Evolutionary conservation across 176 grass and related monocot genomes (phyloP), one percentile per base, ranked within the genome.

Genomic region (Eragrostis curvula): DNA sequence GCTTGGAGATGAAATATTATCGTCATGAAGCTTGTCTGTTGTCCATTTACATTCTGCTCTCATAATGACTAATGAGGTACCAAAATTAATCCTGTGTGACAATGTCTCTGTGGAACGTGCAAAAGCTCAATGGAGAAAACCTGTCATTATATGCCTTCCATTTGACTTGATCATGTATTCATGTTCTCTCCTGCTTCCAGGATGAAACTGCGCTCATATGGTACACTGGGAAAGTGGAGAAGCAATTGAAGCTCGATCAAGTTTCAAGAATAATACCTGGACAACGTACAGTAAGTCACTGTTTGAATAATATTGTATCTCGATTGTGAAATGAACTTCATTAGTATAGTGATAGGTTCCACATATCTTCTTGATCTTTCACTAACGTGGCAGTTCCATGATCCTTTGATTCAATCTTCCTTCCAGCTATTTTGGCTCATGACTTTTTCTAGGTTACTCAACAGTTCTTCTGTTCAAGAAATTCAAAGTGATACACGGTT

Each of bases 191-290:
- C 48, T 52, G 52, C 79, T 79, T 67, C 47, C 67, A 95, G 89
- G 89, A 95, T 78, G 89, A 95, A 74, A 74, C 78, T 69, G 24
- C 85, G 69, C 65, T 96, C 66, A 90, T 90, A 53, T 96, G 90
- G 93, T 84, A 92, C 87, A 86, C 90, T 62, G 93, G 87, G 75
- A 88, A 77, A 61, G 82, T 81, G 66, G 87, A 96, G 69, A 92
- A 92, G 74, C 82, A 88, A 60, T 83, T 96, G 30, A 84, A 78
- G 63, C 87, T 95, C 75, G 84, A 79, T 73, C 90, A 90, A 67
- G 90, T 96, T 81, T 96, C 90, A 52, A 92, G 83, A 87, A 92
- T 95, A 65, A 84, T 95, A 88, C 90, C 93, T 79, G 93, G 90
- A 72, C 93, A 95, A 13, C 79, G 83, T 70, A 96, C 93, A 30